A percentile compares a stretch with the other conserved stretches of the same genome.
Conservation (phyloP, 768 basidiomycete species). For the Suillus variegatus region DNA sequence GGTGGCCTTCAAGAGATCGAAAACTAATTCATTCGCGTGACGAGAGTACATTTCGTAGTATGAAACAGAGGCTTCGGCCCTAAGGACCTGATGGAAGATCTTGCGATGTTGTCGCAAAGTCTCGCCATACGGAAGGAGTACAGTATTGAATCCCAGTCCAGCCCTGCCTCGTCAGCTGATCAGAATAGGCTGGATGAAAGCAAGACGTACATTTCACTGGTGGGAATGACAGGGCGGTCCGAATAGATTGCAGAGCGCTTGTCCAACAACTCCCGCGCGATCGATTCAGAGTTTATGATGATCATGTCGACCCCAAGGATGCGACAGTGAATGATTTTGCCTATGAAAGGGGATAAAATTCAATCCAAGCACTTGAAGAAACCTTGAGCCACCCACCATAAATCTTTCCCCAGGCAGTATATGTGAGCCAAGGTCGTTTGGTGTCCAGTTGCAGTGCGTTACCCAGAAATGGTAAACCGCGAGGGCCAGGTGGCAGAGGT, state of each 20-base stretch:
- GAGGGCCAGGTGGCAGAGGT: conserved; percentile 9
- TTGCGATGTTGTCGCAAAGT: conserved; percentile 20
- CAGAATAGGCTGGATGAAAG: too few relatives aligned
- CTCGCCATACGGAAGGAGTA: conserved; percentile 22
- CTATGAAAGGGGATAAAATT: neutral
- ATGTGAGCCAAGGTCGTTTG: conserved; percentile 10
- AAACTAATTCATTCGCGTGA: conserved; percentile 12
- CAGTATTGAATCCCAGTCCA: conserved; percentile 27
- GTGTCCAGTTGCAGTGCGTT: conserved; percentile 3
- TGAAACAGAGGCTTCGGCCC: conserved; percentile 13
- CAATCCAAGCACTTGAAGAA: neutral
- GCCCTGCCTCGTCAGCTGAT: conserved; percentile 14
- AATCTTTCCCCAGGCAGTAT: conserved; percentile 3
- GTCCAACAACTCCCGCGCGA: conserved; percentile 10
- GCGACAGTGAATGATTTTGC: conserved; percentile 1
- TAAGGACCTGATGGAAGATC: conserved; percentile 18
- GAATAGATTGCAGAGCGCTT: conserved; percentile 8
- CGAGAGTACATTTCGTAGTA: conserved; percentile 14
- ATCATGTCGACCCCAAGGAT: conserved; percentile 10
- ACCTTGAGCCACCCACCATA: neutral
- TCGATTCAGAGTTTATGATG: conserved; percentile 8
- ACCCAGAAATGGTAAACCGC: conserved; percentile 3
- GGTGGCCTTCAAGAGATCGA: conserved; percentile 16
- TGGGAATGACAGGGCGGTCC: conserved; percentile 3
- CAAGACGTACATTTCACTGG: neutral